These are phyloP conservation scores for Xylaria sp. DNA, from an alignment of 2,329 filamentous ascomycete genomes.

Conservation along the genomic window DNA sequence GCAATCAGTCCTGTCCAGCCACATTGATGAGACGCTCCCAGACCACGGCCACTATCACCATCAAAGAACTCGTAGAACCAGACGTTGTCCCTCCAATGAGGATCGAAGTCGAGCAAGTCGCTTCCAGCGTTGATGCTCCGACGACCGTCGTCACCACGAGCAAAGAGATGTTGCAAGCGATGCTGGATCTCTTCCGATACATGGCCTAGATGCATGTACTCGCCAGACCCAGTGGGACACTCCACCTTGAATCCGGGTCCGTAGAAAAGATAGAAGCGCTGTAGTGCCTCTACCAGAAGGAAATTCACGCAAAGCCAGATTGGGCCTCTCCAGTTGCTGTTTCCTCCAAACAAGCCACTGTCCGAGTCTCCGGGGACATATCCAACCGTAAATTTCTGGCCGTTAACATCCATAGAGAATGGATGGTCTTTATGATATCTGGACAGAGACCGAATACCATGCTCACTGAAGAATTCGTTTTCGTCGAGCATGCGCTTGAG, in stretches of 20 bases:
- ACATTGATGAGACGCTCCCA: constrained; percentile 93
- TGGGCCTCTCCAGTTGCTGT: constrained; percentile 97
- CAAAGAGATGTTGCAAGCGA: constrained; percentile 90
- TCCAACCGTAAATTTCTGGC: constrained; percentile 85
- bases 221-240: constrained; percentile 91
- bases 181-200: constrained; percentile 96
- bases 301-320: constrained; percentile 98
- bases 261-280: constrained; percentile 96
- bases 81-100: constrained; percentile 90
- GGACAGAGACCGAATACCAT: constrained; percentile 91
- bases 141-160: constrained; percentile 83
- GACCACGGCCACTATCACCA: constrained; percentile 86
- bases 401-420: constrained; percentile 95
- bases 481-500: constrained; percentile 93
- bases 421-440: constrained; percentile 92
- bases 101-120: constrained; percentile 88
- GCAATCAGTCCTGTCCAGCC: constrained; percentile 97
- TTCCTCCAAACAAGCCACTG: constrained; percentile 92
- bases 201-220: constrained; percentile 94
- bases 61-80: constrained; percentile 99
- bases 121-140: constrained; percentile 89
- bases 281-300: constrained; percentile 90
- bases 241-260: constrained; percentile 89
- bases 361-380: constrained; percentile 98
- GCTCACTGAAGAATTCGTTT: constrained; percentile 88